A percentile compares a stretch with the other conserved stretches of the same genome.
These are phyloP conservation scores for Closterium sp. DNA, from an alignment of 139 green algal species.

Conservation along the genomic window DNA sequence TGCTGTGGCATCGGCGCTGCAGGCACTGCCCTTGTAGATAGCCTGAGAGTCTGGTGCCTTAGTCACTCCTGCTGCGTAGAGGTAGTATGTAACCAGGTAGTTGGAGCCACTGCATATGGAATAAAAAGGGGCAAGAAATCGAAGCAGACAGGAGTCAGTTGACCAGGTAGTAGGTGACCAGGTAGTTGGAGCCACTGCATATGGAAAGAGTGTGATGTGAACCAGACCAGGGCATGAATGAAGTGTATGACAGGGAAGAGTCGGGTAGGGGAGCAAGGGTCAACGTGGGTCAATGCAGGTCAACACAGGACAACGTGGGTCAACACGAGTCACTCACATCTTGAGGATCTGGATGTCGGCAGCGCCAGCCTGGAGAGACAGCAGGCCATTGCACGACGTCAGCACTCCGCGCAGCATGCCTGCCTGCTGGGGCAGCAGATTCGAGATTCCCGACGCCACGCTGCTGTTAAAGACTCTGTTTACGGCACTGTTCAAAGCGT, in stretches of 20 bases:
- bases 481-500: not conserved
- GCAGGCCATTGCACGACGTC: not conserved
- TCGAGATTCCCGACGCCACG: not conserved
- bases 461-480: not conserved
- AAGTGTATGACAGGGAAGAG: not conserved
- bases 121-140: not conserved
- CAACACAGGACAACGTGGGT: not conserved
- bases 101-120: not conserved
- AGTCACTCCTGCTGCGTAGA: not conserved
- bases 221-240: too few species aligned
- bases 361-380: not conserved
- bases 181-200: not conserved
- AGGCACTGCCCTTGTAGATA: not conserved
- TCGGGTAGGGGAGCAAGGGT: not conserved
- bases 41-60: not conserved
- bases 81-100: not conserved
- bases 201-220: too few species aligned
- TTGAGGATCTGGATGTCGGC: not conserved
- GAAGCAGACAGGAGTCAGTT: not conserved
- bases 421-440: not conserved
- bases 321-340: not conserved
- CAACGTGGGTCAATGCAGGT: not conserved
- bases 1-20: not conserved
- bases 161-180: not conserved
- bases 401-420: not conserved